Conservation (phyloP, 495 filamentous ascomycete species). For the Coniosporium apollinis region DNA sequence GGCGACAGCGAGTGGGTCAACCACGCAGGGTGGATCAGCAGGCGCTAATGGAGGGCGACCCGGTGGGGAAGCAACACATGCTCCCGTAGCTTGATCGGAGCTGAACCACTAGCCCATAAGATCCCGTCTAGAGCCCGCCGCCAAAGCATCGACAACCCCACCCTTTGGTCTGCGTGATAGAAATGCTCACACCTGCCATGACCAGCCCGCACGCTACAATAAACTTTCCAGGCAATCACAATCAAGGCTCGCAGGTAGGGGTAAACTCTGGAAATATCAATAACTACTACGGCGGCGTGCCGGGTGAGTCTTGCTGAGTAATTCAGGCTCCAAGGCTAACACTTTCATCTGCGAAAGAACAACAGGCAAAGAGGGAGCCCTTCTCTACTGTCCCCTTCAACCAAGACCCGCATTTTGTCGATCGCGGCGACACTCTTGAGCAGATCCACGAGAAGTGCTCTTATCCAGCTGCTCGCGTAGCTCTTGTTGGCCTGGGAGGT, state of each 20-base stretch:
- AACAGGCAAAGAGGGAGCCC: background rate
- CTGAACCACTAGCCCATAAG: too few relatives aligned
- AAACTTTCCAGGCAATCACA: background rate
- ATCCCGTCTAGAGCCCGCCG: too few relatives aligned
- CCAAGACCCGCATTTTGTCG: constrained; percentile 10
- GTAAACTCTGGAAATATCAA: background rate
- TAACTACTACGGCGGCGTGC: background rate
- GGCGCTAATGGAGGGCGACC: too few relatives aligned
- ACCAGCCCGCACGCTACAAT: too few relatives aligned
- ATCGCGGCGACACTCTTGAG: constrained; percentile 5
- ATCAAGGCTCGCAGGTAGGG: background rate
- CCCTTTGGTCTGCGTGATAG: too few relatives aligned
- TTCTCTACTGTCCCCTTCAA: constrained; percentile 6
- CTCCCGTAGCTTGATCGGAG: too few relatives aligned
- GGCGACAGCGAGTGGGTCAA: too few relatives aligned
- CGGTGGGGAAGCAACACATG: too few relatives aligned
- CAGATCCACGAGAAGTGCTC: constrained; percentile 7
- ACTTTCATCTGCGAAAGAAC: background rate
- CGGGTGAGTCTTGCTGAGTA: background rate
- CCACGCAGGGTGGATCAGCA: too few relatives aligned
- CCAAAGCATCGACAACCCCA: too few relatives aligned
- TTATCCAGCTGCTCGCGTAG: constrained; percentile 7
- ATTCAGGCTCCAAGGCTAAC: background rate
- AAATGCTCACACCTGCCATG: too few relatives aligned
- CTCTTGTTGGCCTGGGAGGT: constrained; percentile 21